Evolutionary conservation across 73 alveolate species (phyloP).

Genomic region (Vitrella brassicaformis): DNA sequence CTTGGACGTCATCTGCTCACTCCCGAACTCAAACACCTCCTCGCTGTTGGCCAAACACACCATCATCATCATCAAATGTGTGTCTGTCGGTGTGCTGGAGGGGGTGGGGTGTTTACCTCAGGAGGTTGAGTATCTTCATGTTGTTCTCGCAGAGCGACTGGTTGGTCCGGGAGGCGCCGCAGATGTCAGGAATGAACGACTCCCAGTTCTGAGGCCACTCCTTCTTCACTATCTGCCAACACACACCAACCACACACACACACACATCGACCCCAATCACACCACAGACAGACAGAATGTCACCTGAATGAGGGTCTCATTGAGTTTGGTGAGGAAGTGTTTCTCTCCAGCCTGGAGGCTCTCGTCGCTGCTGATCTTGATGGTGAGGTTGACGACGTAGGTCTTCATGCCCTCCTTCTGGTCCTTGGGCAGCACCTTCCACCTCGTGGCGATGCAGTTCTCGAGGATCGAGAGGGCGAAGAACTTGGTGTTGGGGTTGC

Average conservation of each 20-base stretch:
- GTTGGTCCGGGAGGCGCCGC: constrained; percentile 63
- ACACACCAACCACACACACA: too few relatives aligned
- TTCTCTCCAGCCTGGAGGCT: constrained; percentile 20
- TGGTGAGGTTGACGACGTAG: not conserved
- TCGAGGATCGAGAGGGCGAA: not conserved
- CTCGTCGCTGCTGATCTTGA: constrained; percentile 36
- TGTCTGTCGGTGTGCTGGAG: too few relatives aligned
- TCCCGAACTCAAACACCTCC: not conserved
- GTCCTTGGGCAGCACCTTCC: not conserved
- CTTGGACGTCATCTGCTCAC: not conserved
- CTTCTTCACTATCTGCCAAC: constrained; percentile 33
- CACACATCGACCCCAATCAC: too few relatives aligned
- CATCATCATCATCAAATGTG: too few relatives aligned
- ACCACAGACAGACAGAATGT: too few relatives aligned
- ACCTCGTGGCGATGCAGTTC: not conserved
- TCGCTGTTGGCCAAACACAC: too few relatives aligned
- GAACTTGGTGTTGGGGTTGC: not conserved
- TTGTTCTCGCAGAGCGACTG: constrained; percentile 23
- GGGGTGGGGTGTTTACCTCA: too few relatives aligned
- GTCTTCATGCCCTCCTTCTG: not conserved
- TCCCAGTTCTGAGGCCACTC: constrained; percentile 92
- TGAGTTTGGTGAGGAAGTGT: constrained; percentile 30
- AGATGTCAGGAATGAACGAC: constrained; percentile 83
- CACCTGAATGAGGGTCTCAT: constrained; percentile 17
- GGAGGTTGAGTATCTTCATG: not conserved